These are phyloP conservation scores for Chalciporus chontae DNA, from an alignment of 768 basidiomycete genomes.

Conservation along the genomic window DNA sequence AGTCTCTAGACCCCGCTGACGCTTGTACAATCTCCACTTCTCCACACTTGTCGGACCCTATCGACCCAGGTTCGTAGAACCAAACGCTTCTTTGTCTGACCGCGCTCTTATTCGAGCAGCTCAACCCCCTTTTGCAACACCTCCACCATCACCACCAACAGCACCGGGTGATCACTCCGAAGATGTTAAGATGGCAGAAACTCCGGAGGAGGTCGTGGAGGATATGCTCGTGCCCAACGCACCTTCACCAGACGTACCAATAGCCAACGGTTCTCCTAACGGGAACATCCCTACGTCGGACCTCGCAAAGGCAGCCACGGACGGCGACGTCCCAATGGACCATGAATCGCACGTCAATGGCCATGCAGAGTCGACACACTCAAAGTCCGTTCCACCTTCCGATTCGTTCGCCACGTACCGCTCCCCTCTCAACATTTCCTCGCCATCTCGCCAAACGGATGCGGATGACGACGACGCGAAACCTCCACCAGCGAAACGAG, in stretches of 20 bases:
- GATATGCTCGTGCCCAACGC: slow-evolving; percentile 11
- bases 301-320: slow-evolving; percentile 17
- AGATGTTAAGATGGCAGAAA: slow-evolving; percentile 56
- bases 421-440: slow-evolving; percentile 30
- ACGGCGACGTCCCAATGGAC: slow-evolving; percentile 33
- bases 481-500: slow-evolving; percentile 81
- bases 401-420: slow-evolving; percentile 34
- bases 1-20: slow-evolving; percentile 36
- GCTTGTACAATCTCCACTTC: slow-evolving; percentile 39
- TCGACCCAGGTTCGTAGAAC: slow-evolving; percentile 48
- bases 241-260: slow-evolving; percentile 9
- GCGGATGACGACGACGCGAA: slow-evolving; percentile 46
- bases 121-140: slow-evolving; percentile 44
- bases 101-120: slow-evolving; percentile 35
- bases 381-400: slow-evolving; percentile 20
- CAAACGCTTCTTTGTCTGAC: slow-evolving; percentile 16
- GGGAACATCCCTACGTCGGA: slow-evolving; percentile 34
- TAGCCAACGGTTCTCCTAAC: slow-evolving; percentile 10
- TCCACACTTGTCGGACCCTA: slow-evolving; percentile 32
- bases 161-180: slow-evolving; percentile 42
- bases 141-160: slow-evolving; percentile 40
- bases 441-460: slow-evolving; percentile 27
- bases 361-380: slow-evolving; percentile 9
- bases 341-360: slow-evolving; percentile 25
- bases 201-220: slow-evolving; percentile 17